Conservation (phyloP, 1,139 yeast species). For the Hansenula lynferdii region DNA sequence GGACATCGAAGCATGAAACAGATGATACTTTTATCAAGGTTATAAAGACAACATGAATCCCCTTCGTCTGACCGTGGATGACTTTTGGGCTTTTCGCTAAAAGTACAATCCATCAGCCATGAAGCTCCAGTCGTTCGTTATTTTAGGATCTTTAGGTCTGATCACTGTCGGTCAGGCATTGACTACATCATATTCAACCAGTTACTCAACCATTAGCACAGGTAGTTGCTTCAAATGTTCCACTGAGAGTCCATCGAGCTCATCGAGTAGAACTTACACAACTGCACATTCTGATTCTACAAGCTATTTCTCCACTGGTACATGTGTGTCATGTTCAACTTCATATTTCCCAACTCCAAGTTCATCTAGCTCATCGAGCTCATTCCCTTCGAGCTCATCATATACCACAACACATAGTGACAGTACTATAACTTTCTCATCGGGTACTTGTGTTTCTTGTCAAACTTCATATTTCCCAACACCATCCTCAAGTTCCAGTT, state of each 20-base stretch:
- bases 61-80: too few relatives aligned
- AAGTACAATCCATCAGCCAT: neutral
- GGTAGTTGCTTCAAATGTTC: neutral
- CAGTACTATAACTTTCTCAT: neutral
- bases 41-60: too few relatives aligned
- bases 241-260: too few relatives aligned
- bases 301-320: neutral
- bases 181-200: neutral
- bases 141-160: neutral
- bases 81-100: too few relatives aligned
- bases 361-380: neutral
- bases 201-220: neutral
- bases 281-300: neutral
- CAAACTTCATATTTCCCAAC: neutral
- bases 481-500: neutral
- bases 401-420: neutral
- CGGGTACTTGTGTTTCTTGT: neutral
- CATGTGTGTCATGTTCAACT: neutral
- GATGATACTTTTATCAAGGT: too few relatives aligned
- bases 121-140: neutral
- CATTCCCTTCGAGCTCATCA: neutral
- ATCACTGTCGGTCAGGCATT: neutral
- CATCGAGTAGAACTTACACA: neutral
- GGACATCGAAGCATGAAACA: too few relatives aligned
- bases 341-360: neutral